Evolutionary conservation across 371 early-diverging fungal species (phyloP).

Genomic region (Parasitella parasitica): DNA sequence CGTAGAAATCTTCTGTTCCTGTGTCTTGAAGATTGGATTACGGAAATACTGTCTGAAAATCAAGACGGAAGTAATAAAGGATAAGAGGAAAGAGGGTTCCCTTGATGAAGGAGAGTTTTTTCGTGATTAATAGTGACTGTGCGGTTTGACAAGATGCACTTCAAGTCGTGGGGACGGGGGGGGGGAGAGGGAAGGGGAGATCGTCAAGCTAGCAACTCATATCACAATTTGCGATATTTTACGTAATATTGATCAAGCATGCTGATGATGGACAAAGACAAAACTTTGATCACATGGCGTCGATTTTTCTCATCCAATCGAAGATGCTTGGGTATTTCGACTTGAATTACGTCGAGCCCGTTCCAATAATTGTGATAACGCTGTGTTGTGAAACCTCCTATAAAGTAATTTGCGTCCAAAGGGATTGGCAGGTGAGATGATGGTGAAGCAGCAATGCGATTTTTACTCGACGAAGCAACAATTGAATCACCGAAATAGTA

Average conservation of each 20-base stretch:
- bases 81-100: neutral
- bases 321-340: slow-evolving; percentile 12
- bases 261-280: neutral
- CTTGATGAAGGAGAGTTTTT: neutral
- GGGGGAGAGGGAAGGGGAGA: too few species aligned
- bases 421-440: slow-evolving; percentile 3
- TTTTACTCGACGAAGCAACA: neutral
- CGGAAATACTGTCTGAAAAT: too few species aligned
- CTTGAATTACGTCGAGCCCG: slow-evolving; percentile 16
- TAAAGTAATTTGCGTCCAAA: slow-evolving; percentile 4
- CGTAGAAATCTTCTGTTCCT: neutral
- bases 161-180: neutral
- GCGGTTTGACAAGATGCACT: neutral
- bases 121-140: slow-evolving; percentile 10
- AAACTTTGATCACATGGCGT: neutral
- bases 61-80: neutral
- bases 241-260: neutral
- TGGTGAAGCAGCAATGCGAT: slow-evolving; percentile 1
- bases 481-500: slow-evolving; percentile 1
- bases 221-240: neutral
- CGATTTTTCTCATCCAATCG: neutral
- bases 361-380: neutral
- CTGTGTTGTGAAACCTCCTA: slow-evolving; percentile 14
- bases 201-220: neutral
- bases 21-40: neutral